These are phyloP conservation scores for Toxoplasma gondii DNA, from an alignment of 169 alveolate species.

Conservation along the genomic window DNA sequence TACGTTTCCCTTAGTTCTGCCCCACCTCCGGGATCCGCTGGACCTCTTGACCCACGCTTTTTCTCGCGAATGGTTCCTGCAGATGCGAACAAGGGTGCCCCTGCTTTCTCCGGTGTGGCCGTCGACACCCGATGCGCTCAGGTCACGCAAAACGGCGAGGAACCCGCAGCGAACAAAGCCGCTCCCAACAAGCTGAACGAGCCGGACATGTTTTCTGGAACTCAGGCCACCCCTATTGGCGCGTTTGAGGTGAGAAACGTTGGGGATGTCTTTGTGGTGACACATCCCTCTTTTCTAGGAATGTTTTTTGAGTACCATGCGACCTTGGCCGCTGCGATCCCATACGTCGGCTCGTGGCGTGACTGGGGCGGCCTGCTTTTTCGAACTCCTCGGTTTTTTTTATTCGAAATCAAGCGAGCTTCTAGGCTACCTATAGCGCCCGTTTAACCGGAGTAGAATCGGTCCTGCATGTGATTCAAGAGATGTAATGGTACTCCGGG, in stretches of 20 bases:
- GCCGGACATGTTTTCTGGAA: background rate
- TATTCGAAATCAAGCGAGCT: background rate
- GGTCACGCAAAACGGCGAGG: background rate
- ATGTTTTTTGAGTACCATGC: no score
- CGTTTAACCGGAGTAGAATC: no score
- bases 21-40: background rate
- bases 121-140: background rate
- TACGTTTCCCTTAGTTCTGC: background rate
- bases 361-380: background rate
- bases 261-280: no score
- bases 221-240: background rate
- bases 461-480: no score
- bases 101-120: background rate
- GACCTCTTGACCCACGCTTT: background rate
- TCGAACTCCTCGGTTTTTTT: background rate
- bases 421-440: no score
- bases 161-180: background rate
- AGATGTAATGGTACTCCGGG: no score
- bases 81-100: background rate
- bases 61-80: background rate
- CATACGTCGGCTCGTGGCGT: background rate
- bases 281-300: no score
- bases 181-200: background rate
- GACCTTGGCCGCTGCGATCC: background rate
- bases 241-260: background rate